Percentiles rank a stretch among this genome's conserved stretches.
Conservation (phyloP, 2,329 filamentous ascomycete genomes). For the Colletotrichum horii region DNA sequence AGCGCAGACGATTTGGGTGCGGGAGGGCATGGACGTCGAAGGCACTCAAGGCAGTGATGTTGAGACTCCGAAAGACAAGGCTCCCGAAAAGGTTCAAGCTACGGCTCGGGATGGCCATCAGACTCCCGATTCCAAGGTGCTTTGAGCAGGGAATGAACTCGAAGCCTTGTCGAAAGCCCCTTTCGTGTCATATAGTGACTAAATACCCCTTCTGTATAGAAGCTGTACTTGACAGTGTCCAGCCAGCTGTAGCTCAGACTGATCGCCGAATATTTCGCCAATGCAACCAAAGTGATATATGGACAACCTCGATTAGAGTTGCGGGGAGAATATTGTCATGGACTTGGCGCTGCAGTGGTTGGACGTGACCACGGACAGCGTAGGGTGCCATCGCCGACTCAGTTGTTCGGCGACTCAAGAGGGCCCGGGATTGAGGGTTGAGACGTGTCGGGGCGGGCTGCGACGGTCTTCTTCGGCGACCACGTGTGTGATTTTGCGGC, state of each 20-base stretch:
- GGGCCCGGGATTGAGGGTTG: neutral
- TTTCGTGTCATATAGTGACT: neutral
- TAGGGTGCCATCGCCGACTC: neutral
- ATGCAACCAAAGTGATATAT: neutral
- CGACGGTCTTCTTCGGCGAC: neutral
- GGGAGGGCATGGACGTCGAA: neutral
- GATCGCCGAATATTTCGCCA: neutral
- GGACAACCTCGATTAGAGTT: neutral
- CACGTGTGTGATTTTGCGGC: slow-evolving; percentile 4
- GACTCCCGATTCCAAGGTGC: neutral
- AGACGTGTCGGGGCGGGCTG: neutral
- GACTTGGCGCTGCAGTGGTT: neutral
- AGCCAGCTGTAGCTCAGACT: neutral
- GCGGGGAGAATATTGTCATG: neutral
- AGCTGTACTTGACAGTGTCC: neutral
- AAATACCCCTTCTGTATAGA: neutral
- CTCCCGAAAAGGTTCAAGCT: neutral
- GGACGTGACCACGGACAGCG: neutral
- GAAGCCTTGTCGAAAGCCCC: neutral
- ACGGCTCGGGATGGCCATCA: neutral
- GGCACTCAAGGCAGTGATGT: neutral
- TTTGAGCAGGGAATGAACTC: neutral
- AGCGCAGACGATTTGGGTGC: slow-evolving; percentile 7
- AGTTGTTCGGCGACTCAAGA: neutral
- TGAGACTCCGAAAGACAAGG: slow-evolving; percentile 3